Conservation (phyloP, 2,329 filamentous ascomycete genomes). For the Hymenoscyphus fraxineus region DNA sequence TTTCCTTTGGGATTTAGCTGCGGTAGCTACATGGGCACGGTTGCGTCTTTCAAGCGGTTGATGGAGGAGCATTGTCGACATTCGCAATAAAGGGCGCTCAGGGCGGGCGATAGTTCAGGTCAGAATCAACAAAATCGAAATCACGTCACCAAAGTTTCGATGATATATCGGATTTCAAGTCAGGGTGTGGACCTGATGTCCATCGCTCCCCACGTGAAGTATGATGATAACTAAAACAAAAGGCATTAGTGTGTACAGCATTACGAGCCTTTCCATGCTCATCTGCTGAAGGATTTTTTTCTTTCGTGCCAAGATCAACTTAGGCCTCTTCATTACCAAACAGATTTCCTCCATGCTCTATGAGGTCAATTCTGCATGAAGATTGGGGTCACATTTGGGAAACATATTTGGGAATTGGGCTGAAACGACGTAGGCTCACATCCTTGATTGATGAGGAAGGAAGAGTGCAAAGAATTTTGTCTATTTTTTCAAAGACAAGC, state of each 20-base stretch:
- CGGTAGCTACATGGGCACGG: conserved; percentile 30
- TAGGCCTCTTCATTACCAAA: conserved; percentile 60
- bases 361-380: conserved; percentile 60
- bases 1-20: conserved; percentile 29
- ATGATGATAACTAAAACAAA: conserved; percentile 17
- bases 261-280: conserved; percentile 40
- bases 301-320: conserved; percentile 48
- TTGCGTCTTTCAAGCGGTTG: conserved; percentile 25
- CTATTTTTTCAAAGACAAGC: conserved; percentile 2
- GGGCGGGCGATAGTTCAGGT: conserved; percentile 28
- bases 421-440: neutral
- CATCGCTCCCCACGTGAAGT: conserved; percentile 6
- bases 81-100: conserved; percentile 21
- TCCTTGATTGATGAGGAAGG: neutral
- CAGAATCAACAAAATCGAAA: conserved; percentile 28
- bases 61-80: conserved; percentile 20
- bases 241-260: conserved; percentile 52
- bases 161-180: conserved; percentile 5
- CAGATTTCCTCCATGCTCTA: conserved; percentile 47
- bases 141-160: conserved; percentile 17
- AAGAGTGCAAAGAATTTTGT: neutral
- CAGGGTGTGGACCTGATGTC: conserved; percentile 3
- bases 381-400: conserved; percentile 51
- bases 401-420: conserved; percentile 11
- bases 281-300: conserved; percentile 44